Evolutionary conservation across 139 green algal genomes (phyloP), one percentile per base, ranked within the genome.

Genomic region (Diplosphaera chodatii): DNA sequence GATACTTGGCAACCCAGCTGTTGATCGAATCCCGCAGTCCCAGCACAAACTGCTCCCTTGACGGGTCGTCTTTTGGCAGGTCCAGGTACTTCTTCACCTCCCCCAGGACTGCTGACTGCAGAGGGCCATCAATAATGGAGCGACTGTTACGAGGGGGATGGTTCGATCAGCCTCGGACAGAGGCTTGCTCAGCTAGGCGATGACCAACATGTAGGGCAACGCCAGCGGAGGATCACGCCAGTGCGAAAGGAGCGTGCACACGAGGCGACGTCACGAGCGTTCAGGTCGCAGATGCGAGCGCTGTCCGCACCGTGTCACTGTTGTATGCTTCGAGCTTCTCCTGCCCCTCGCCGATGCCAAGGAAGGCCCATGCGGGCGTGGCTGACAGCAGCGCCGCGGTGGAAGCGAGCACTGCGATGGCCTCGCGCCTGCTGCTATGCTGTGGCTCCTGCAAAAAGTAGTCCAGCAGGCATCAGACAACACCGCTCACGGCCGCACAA

Each of bases 1-100:
- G 79, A 83, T 95, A 96, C 65, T 87, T 89, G 40, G 90, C 89
- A 32, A 96, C 90, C 91, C 90, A 95, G 20, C 64, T 66, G 77
- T 94, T 96, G 72, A 88, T 95, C 33, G 89, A 78, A 72, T 91
- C 87, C 34, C 89, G 82, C 69, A 95, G 73, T 4, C 70, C 64
- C 64, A 82, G 78, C 22, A 94, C 82, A 3, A 69, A 77, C 48
- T 92, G 84, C 75, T 95, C 91, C 67, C 86, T 83, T 62, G 55
- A 71, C 13, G 85, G 81, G 23, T 87, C 86, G 40, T 90, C 81
- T 27, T 82, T 84, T 40, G 73, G 71, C 69, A 96, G 74, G 1
- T 72, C 72, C 27, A 95, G 65, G 1, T 80, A 82, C 20, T 37
- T 32, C 27, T 78, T 81, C n/a, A 93, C 82, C 73, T 86, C 76